Evolutionary conservation across 495 filamentous ascomycete species (phyloP).

Genomic region (Talaromyces adpressus): DNA sequence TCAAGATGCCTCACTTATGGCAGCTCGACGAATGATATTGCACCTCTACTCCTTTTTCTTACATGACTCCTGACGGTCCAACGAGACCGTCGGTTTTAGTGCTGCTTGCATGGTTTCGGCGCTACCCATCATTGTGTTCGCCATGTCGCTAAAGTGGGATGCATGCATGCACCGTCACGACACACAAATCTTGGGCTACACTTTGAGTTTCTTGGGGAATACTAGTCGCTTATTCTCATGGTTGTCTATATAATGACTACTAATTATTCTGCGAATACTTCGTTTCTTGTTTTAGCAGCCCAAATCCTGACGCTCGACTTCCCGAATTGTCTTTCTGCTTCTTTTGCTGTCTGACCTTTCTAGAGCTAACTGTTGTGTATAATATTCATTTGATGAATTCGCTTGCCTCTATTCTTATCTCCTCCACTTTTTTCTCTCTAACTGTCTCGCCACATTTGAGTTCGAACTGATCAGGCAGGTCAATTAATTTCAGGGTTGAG

Average conservation of each 20-base stretch:
- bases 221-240: background rate
- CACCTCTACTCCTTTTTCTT: conserved; percentile 17
- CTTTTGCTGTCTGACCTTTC: conserved; percentile 19
- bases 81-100: background rate
- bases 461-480: conserved; percentile 3
- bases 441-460: background rate
- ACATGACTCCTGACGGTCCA: background rate
- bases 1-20: conserved; percentile 24
- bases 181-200: conserved; percentile 20
- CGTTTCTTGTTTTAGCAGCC: conserved; percentile 6
- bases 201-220: background rate
- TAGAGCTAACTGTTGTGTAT: conserved; percentile 29
- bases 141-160: conserved; percentile 9
- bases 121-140: conserved; percentile 3
- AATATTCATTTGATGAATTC: conserved; percentile 6
- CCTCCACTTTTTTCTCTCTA: background rate
- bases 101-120: conserved; percentile 9
- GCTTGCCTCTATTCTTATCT: background rate
- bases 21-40: conserved; percentile 16
- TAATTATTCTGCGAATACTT: background rate
- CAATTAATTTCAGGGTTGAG: background rate
- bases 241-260: conserved; percentile 10
- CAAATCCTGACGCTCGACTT: conserved; percentile 3
- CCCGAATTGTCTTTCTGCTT: conserved; percentile 11
- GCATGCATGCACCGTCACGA: conserved; percentile 16